These are phyloP conservation scores for Ceratonia siliqua DNA, from an alignment of 306 rosid genomes.

Conservation along the genomic window DNA sequence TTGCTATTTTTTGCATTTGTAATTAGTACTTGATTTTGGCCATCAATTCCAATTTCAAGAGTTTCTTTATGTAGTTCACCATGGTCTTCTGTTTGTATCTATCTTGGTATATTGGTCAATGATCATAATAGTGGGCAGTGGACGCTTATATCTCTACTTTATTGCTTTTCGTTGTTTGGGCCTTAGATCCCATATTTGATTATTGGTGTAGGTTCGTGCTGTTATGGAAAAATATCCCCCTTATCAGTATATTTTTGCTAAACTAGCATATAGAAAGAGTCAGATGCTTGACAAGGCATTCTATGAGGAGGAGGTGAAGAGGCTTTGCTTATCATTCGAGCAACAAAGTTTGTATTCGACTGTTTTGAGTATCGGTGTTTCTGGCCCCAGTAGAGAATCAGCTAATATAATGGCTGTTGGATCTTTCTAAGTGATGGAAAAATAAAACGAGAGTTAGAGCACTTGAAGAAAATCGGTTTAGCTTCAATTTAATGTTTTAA, in stretches of 20 bases:
- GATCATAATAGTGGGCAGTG: neutral
- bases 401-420: conserved; percentile 5
- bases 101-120: neutral
- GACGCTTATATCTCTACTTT: conserved; percentile 1
- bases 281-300: conserved; percentile 99
- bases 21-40: neutral
- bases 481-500: conserved; percentile 5
- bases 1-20: conserved; percentile 18
- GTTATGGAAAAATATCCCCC: conserved; percentile 97
- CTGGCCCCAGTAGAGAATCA: neutral
- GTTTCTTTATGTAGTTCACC: neutral
- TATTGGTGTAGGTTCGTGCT: conserved; percentile 71
- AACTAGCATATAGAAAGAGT: conserved; percentile 90
- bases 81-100: neutral
- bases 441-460: neutral
- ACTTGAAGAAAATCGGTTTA: conserved; percentile 2
- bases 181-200: conserved; percentile 19
- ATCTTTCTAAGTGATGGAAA: neutral
- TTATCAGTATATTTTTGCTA: conserved; percentile 84
- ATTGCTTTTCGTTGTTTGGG: conserved; percentile 8
- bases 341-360: conserved; percentile 73
- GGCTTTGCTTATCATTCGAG: conserved; percentile 93
- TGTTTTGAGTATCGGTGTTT: neutral
- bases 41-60: neutral
- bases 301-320: conserved; percentile 99